These are phyloP conservation scores for Epichloe aotearoae DNA, from an alignment of 2,329 filamentous ascomycete species.

Conservation along the genomic window DNA sequence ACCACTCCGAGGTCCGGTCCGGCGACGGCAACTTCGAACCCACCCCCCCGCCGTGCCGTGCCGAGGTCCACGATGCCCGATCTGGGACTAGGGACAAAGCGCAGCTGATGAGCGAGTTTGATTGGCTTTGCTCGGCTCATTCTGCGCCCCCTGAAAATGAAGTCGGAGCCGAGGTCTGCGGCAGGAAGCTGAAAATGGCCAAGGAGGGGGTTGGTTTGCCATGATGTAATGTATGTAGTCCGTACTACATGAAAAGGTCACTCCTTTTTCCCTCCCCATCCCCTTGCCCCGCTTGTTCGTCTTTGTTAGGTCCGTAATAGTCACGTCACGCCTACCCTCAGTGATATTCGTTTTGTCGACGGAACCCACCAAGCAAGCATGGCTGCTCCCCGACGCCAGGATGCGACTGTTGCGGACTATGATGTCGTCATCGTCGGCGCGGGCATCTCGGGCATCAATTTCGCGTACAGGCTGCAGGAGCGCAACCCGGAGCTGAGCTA, in stretches of 20 bases:
- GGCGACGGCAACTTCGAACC: neutral
- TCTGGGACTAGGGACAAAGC: too few relatives aligned
- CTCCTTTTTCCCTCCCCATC: too few relatives aligned
- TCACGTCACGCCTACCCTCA: neutral
- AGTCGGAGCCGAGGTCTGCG: too few relatives aligned
- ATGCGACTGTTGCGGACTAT: constrained; percentile 3
- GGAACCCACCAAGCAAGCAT: neutral
- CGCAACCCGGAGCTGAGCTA: constrained; percentile 41
- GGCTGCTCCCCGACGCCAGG: neutral
- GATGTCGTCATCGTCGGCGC: constrained; percentile 55
- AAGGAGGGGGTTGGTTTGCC: too few relatives aligned
- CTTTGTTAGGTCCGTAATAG: neutral
- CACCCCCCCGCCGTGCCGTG: too few relatives aligned
- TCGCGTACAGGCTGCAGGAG: constrained; percentile 49
- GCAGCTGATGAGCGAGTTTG: neutral
- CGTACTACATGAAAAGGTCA: too few relatives aligned
- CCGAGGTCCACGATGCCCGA: too few relatives aligned
- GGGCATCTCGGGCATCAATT: constrained; percentile 59
- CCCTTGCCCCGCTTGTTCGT: neutral
- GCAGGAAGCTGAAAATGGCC: too few relatives aligned
- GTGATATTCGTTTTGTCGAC: neutral
- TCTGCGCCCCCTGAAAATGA: too few relatives aligned
- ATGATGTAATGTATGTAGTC: too few relatives aligned
- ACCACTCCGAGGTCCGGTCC: neutral
- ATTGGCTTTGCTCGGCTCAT: neutral